Conservation (phyloP, 2,329 filamentous ascomycete species). For the Fusarium graminum region DNA sequence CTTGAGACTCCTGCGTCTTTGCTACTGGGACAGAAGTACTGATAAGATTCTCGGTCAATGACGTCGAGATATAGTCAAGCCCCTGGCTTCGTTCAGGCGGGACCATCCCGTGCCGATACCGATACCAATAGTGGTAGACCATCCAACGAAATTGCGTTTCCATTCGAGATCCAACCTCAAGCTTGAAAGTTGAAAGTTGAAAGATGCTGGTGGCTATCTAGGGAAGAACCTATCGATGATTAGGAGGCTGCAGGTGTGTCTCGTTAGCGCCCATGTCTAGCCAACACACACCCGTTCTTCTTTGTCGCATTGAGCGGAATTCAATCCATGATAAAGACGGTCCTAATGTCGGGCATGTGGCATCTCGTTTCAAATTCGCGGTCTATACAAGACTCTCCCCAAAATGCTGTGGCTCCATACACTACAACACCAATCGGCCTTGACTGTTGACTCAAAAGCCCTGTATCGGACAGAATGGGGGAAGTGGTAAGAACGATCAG, state of each 20-base stretch:
- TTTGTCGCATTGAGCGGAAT: constrained; percentile 7
- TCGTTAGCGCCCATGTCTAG: constrained; percentile 14
- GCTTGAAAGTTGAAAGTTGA: constrained; percentile 15
- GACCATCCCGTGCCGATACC: constrained; percentile 29
- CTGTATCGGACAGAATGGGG: constrained; percentile 3
- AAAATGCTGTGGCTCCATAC: constrained; percentile 2
- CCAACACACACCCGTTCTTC: constrained; percentile 8
- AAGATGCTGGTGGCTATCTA: constrained; percentile 4
- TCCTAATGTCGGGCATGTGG: constrained; percentile 14
- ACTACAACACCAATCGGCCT: constrained; percentile 15
- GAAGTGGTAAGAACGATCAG: constrained; percentile 3
- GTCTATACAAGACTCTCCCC: constrained; percentile 14
- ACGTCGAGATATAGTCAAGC: constrained; percentile 27
- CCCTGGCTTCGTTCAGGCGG: constrained; percentile 25
- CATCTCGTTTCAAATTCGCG: constrained; percentile 31
- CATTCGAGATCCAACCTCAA: constrained; percentile 23
- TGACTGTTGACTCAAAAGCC: constrained; percentile 2
- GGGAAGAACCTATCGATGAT: constrained; percentile 17
- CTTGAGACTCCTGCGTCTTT: too few relatives aligned
- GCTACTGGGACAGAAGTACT: neutral
- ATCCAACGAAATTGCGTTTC: constrained; percentile 33
- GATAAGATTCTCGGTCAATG: constrained; percentile 16
- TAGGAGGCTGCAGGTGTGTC: constrained; percentile 7
- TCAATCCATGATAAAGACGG: constrained; percentile 24
- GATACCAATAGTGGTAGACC: constrained; percentile 15